These are phyloP conservation scores for Lachancea waltii DNA, from an alignment of 805 yeast genomes.

Conservation along the genomic window DNA sequence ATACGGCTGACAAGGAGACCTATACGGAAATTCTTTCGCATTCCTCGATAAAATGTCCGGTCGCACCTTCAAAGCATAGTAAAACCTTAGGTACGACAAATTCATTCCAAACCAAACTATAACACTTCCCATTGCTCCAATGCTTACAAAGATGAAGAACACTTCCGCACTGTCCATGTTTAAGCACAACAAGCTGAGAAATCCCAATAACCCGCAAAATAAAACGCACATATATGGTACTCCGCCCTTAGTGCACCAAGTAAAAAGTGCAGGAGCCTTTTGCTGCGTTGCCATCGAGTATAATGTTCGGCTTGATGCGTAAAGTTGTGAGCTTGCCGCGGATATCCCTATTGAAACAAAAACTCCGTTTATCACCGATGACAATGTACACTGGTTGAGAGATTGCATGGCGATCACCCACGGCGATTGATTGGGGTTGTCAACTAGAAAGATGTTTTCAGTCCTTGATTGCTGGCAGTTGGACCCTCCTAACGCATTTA, in stretches of 20 bases:
- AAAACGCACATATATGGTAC: slow-evolving; percentile 67
- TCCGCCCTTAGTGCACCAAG: slow-evolving; percentile 54
- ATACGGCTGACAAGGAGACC: slow-evolving; percentile 62
- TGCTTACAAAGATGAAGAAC: slow-evolving; percentile 55
- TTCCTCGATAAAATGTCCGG: slow-evolving; percentile 57
- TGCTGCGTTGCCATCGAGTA: slow-evolving; percentile 49
- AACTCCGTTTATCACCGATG: slow-evolving; percentile 43
- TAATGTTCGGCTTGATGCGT: slow-evolving; percentile 50
- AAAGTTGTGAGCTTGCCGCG: slow-evolving; percentile 49
- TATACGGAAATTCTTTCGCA: slow-evolving; percentile 57
- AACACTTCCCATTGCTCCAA: slow-evolving; percentile 66
- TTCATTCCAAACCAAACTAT: slow-evolving; percentile 73
- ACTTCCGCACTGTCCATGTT: slow-evolving; percentile 50
- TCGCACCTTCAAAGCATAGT: slow-evolving; percentile 48
- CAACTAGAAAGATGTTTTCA: slow-evolving; percentile 1
- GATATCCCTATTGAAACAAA: slow-evolving; percentile 49
- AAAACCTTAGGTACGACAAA: slow-evolving; percentile 53
- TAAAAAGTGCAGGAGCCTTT: slow-evolving; percentile 54
- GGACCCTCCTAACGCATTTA: slow-evolving; percentile 9
- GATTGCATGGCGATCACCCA: slow-evolving; percentile 53
- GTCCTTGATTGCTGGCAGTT: slow-evolving; percentile 7
- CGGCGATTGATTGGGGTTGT: slow-evolving; percentile 48
- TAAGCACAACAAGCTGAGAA: slow-evolving; percentile 53
- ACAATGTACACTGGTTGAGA: slow-evolving; percentile 44
- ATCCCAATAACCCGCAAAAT: slow-evolving; percentile 52